These are phyloP conservation scores for Claviceps sp. DNA, from an alignment of 2,329 filamentous ascomycete species.

Conservation along the genomic window DNA sequence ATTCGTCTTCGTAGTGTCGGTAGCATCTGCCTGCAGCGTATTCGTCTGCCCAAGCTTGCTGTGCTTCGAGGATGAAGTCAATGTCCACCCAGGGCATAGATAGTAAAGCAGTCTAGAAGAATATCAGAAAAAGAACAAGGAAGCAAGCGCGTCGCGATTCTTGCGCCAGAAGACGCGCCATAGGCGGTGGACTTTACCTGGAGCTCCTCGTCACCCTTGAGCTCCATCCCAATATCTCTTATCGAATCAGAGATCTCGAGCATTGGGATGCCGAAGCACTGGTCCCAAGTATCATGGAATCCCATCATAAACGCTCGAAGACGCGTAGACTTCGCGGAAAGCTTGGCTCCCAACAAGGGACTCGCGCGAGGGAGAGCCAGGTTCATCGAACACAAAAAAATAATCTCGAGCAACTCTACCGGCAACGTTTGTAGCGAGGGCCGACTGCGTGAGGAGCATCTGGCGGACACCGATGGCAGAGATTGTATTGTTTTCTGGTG, in stretches of 20 bases:
- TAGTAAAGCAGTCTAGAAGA: slow-evolving; percentile 28
- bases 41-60: slow-evolving; percentile 31
- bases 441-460: slow-evolving; percentile 13
- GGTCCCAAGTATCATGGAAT: slow-evolving; percentile 25
- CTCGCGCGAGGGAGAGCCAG: slow-evolving; percentile 32
- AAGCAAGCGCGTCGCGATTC: background rate
- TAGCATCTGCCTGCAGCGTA: slow-evolving; percentile 22
- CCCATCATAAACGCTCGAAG: slow-evolving; percentile 23
- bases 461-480: slow-evolving; percentile 17
- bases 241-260: background rate
- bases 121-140: background rate
- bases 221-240: background rate
- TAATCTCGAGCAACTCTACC: slow-evolving; percentile 38
- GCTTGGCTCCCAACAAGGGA: slow-evolving; percentile 29
- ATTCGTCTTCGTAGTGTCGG: too few relatives aligned
- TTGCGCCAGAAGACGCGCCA: background rate
- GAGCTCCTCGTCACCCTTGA: slow-evolving; percentile 25
- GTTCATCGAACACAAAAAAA: slow-evolving; percentile 37
- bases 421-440: slow-evolving; percentile 27
- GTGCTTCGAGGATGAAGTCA: slow-evolving; percentile 32
- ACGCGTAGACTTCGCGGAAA: slow-evolving; percentile 28
- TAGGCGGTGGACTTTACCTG: slow-evolving; percentile 24
- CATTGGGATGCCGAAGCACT: slow-evolving; percentile 18
- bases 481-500: slow-evolving; percentile 16
- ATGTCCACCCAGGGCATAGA: slow-evolving; percentile 31